A percentile compares a stretch with the other conserved stretches of the same genome.
Evolutionary conservation across 2,329 filamentous ascomycete genomes (phyloP).

Genomic region (Sporothrix brasiliensis): DNA sequence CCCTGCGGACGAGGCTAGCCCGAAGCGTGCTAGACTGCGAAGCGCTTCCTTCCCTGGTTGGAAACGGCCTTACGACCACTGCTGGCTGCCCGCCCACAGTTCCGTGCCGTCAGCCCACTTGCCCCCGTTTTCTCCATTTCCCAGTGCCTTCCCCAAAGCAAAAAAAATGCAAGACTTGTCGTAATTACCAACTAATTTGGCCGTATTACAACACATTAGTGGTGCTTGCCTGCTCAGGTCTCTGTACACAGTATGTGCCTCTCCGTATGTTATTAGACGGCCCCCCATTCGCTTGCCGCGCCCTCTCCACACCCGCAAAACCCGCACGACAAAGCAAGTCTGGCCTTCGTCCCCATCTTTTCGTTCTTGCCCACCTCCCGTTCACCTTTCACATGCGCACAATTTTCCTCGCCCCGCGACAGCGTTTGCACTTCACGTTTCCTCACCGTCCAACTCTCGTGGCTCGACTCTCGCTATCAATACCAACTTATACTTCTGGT

Average conservation of each 20-base stretch:
- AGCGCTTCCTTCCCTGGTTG: background rate
- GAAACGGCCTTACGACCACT: conserved; percentile 6
- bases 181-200: too few species aligned
- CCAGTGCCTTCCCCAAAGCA: background rate
- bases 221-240: conserved; percentile 12
- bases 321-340: background rate
- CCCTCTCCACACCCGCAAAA: conserved; percentile 25
- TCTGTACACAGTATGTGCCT: background rate
- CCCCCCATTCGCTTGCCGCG: conserved; percentile 14
- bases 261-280: background rate
- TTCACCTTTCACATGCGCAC: conserved; percentile 29
- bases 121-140: conserved; percentile 5
- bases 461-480: background rate
- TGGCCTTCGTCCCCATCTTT: conserved; percentile 21
- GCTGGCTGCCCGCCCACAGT: conserved; percentile 10
- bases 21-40: background rate
- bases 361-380: background rate
- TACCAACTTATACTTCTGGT: background rate
- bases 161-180: too few species aligned
- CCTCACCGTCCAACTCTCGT: background rate
- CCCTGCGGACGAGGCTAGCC: background rate
- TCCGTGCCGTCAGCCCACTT: background rate
- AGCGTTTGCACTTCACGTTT: background rate
- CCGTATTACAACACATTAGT: background rate
- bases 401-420: conserved; percentile 27